Base-by-base conservation (phyloP, 73 alveolate genomes). In the Tetrahymena thermophila region DNA sequence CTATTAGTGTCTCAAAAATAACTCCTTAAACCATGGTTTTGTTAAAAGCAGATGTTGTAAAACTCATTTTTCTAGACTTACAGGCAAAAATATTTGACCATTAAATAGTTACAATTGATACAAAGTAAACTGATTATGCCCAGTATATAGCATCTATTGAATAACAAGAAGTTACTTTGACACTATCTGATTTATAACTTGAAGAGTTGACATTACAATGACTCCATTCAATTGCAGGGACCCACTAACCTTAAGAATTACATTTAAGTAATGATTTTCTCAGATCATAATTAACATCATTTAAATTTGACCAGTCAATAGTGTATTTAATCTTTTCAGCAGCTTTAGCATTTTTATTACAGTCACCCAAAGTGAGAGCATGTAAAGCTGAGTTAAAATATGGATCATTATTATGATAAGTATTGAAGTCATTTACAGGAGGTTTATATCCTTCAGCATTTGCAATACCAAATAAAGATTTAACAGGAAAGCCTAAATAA, bases 51-150 rank as follows among this genome's bases (percentile, higher is more conserved):
- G 95, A 85, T 42, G 58, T 50, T 4, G 94, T 95, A n/a, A 95
- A 19, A 19, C 95, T 85, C 97, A 95, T 95, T 55, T 89, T 95
- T 35, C 97, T 19, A 50, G 95, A 50, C 85, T 95, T 95, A 93
- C 97, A 94, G 21, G 96, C 84, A 35, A 56, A 40, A 21, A 42
- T 84, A 84, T 94, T 94, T 28, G 94, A 42, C 35, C 85, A 35
- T 25, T 94, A 94, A 84, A 55, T 17, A 34, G 38, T 23, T 3
- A 94, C 96, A 35, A 94, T 83, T 35, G 93, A 93, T 35, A 42
- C 85, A 38, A 83, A 94, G 56, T 56, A 94, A 35, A 84, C 55
- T 35, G 94, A 83, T 38, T 94, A 43, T 13, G 96, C 94, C 85
- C 93, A 84, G 4, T 44, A 35, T 35, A 94, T 56, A 42, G 96